phyloP scores from a whole-genome alignment of 2,329 filamentous ascomycete genomes.

The Dryadomyces sulphureus region DNA sequence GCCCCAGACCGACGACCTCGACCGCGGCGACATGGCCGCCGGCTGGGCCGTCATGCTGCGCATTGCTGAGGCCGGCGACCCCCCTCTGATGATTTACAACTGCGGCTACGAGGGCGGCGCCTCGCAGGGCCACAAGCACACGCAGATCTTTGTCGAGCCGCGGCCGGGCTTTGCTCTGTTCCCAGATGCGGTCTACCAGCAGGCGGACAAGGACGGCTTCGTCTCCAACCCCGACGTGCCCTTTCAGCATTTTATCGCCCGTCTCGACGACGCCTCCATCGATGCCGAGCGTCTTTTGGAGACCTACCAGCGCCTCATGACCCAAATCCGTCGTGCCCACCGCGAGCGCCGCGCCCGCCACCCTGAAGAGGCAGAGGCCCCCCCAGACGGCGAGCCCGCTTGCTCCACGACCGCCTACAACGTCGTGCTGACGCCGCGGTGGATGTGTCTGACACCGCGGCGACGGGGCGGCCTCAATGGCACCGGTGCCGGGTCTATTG shows the following conservation, averaged over 20 bases:
- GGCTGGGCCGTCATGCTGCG: constrained; percentile 20
- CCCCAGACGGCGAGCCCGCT: not conserved
- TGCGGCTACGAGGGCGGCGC: constrained; percentile 27
- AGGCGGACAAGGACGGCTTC: constrained; percentile 2
- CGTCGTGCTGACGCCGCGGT: constrained; percentile 17
- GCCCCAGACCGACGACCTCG: constrained; percentile 22
- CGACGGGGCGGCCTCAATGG: constrained; percentile 14
- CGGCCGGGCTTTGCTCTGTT: constrained; percentile 12
- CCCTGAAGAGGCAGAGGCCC: not conserved
- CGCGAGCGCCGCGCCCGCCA: constrained; percentile 6
- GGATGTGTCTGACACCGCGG: constrained; percentile 20
- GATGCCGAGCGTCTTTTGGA: constrained; percentile 5
- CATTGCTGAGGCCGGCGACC: constrained; percentile 7
- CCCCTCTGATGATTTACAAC: constrained; percentile 27
- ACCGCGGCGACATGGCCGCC: constrained; percentile 19
- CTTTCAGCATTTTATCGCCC: constrained; percentile 11
- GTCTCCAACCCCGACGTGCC: constrained; percentile 10
- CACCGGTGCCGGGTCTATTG: constrained; percentile 18
- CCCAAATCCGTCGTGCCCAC: constrained; percentile 8
- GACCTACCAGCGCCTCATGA: constrained; percentile 11
- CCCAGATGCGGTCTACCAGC: constrained; percentile 6
- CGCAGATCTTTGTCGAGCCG: constrained; percentile 24
- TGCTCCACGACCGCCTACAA: constrained; percentile 15
- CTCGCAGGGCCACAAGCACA: constrained; percentile 28
- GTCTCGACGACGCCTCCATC: constrained; percentile 4